phyloP scores from a whole-genome alignment of 1,284 basidiomycete species.

The Moesziomyces sp. region DNA sequence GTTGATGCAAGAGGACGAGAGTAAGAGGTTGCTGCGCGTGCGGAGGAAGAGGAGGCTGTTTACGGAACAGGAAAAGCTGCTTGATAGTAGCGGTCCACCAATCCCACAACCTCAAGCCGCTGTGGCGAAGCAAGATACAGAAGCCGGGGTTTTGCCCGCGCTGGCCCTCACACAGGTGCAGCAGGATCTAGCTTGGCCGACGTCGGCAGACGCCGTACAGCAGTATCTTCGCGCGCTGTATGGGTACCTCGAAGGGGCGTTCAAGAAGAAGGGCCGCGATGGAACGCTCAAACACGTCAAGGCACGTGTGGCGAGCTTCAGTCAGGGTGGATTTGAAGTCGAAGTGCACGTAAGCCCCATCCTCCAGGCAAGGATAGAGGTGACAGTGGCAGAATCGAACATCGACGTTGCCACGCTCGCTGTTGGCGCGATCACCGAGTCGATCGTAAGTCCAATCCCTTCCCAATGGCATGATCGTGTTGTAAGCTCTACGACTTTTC shows the following conservation, averaged over 20 bases:
- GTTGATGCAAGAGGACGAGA: slow-evolving; percentile 22
- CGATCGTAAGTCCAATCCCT: slow-evolving; percentile 11
- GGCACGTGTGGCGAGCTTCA: slow-evolving; percentile 14
- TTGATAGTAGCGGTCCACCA: slow-evolving; percentile 24
- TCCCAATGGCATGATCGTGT: neutral
- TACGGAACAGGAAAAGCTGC: slow-evolving; percentile 33
- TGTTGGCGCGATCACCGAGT: slow-evolving; percentile 19
- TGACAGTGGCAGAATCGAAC: neutral
- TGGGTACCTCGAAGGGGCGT: slow-evolving; percentile 20
- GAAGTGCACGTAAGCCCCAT: slow-evolving; percentile 15
- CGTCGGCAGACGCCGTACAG: slow-evolving; percentile 11
- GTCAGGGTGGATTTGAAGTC: slow-evolving; percentile 8
- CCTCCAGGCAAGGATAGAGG: slow-evolving; percentile 25
- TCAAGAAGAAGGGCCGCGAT: neutral
- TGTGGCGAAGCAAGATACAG: neutral
- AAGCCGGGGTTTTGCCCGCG: slow-evolving; percentile 9
- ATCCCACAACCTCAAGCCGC: neutral
- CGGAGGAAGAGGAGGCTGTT: slow-evolving; percentile 35
- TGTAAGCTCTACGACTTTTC: too few species aligned
- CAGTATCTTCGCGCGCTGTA: slow-evolving; percentile 18
- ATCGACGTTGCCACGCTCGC: slow-evolving; percentile 16
- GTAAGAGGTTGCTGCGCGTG: slow-evolving; percentile 24
- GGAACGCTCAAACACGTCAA: slow-evolving; percentile 20
- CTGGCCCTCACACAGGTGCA: slow-evolving; percentile 4
- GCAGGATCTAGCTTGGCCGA: slow-evolving; percentile 9